These are phyloP conservation scores for Exsudoporus floridanus DNA, from an alignment of 1,284 basidiomycete genomes.

Conservation along the genomic window DNA sequence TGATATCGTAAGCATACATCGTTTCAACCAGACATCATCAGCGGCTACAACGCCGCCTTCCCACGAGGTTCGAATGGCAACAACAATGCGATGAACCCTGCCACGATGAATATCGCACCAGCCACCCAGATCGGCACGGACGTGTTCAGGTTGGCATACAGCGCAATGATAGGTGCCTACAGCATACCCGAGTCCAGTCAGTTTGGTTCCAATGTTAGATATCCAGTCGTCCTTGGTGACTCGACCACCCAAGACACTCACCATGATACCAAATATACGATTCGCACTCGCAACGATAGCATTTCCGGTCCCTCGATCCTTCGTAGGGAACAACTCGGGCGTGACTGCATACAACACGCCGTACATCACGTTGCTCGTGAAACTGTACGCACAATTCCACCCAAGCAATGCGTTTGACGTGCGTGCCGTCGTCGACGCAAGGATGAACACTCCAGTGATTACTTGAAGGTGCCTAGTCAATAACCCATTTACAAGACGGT, in stretches of 20 bases:
- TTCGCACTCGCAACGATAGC: constrained; percentile 56
- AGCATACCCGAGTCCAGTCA: not conserved
- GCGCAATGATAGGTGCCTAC: constrained; percentile 65
- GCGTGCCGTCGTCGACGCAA: too few relatives aligned
- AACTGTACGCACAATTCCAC: constrained; percentile 65
- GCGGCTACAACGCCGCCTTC: constrained; percentile 59
- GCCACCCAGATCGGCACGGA: constrained; percentile 71
- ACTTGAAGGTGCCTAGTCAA: too few relatives aligned
- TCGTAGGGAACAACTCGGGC: constrained; percentile 73
- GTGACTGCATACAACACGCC: constrained; percentile 72
- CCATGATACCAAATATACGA: constrained; percentile 64
- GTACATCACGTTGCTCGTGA: constrained; percentile 74
- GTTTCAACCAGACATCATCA: not conserved
- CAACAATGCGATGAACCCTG: constrained; percentile 58
- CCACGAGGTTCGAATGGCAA: constrained; percentile 71
- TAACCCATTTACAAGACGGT: too few relatives aligned
- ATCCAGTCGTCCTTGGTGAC: too few relatives aligned
- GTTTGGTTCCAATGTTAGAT: not conserved
- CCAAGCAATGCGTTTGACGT: constrained; percentile 64
- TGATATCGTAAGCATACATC: not conserved
- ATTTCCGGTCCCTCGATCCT: constrained; percentile 66
- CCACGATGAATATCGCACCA: constrained; percentile 60
- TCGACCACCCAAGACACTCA: constrained; percentile 30
- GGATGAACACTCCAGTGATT: constrained; percentile 71
- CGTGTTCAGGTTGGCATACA: constrained; percentile 59